A percentile compares a stretch with the other conserved stretches of the same genome.
These are phyloP conservation scores for Aspergillus aculeatus DNA, from an alignment of 2,329 filamentous ascomycete species.

Conservation along the genomic window DNA sequence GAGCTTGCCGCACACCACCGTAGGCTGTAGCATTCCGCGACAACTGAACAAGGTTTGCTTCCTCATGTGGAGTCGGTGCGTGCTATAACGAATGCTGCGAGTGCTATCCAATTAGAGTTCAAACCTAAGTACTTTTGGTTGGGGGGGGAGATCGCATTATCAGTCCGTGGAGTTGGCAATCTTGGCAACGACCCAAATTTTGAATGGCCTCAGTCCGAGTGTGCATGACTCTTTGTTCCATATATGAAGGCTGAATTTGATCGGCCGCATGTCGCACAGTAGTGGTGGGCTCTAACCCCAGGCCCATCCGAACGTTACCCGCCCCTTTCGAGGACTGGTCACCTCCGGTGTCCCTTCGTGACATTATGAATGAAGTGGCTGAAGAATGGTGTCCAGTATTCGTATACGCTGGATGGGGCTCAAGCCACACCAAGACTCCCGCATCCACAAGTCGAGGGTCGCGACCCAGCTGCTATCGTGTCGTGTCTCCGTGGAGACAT, in stretches of 20 bases:
- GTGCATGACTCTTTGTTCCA: constrained; percentile 6
- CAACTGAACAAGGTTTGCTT: constrained; percentile 1
- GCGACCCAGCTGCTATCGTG: background rate
- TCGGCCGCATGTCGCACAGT: constrained; percentile 3
- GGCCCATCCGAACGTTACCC: background rate
- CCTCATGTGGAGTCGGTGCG: constrained; percentile 4
- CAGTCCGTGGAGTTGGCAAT: background rate
- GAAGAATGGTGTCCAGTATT: background rate
- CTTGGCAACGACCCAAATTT: constrained; percentile 6
- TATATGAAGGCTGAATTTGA: background rate
- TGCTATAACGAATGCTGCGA: constrained; percentile 1
- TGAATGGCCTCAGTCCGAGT: constrained; percentile 4
- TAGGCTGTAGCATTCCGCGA: background rate
- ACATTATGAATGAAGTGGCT: background rate
- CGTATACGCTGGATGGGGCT: background rate
- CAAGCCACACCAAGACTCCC: background rate
- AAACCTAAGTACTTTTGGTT: constrained; percentile 3
- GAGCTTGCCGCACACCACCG: background rate
- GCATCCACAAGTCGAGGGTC: background rate
- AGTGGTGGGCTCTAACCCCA: background rate
- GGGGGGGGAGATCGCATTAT: constrained; percentile 2
- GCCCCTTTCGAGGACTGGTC: background rate
- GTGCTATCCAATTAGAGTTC: constrained; percentile 18
- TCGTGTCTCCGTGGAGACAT: background rate
- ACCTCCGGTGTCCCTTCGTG: background rate